phyloP scores from a whole-genome alignment of 225 moss, liverwort and hornwort genomes.

The Physcomitrium patens region DNA sequence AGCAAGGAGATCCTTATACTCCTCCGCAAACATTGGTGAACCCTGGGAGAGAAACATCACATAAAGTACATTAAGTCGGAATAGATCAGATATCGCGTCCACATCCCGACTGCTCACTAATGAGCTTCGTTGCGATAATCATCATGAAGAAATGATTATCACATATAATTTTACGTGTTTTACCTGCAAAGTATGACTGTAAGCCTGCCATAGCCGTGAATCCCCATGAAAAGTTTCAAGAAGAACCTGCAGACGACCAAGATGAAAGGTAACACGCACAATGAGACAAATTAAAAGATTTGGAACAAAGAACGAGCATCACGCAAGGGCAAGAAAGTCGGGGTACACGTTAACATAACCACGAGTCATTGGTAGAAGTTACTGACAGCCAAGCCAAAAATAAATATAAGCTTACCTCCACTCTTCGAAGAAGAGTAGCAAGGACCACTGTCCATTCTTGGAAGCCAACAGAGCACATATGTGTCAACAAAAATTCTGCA shows the following conservation, averaged over 20 bases:
- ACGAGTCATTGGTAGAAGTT: slow-evolving; percentile 6
- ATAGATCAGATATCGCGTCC: slow-evolving; percentile 4
- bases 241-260: slow-evolving; percentile 59
- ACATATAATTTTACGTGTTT: neutral
- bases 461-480: slow-evolving; percentile 88
- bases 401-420: slow-evolving; percentile 60
- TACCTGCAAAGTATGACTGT: slow-evolving; percentile 92
- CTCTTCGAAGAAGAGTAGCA: slow-evolving; percentile 72
- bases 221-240: slow-evolving; percentile 87
- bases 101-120: neutral
- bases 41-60: slow-evolving; percentile 38
- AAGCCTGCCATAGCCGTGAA: slow-evolving; percentile 86
- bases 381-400: slow-evolving; percentile 10
- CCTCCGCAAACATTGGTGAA: slow-evolving; percentile 71
- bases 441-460: slow-evolving; percentile 98
- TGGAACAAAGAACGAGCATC: neutral
- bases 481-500: slow-evolving; percentile 76
- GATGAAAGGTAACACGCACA: neutral
- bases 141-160: neutral
- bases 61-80: slow-evolving; percentile 9
- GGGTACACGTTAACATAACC: neutral
- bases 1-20: slow-evolving; percentile 78
- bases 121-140: neutral
- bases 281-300: neutral
- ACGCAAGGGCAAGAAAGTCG: neutral